These are phyloP conservation scores for Fragaria vesca DNA, from an alignment of 306 rosid genomes.

Conservation along the genomic window DNA sequence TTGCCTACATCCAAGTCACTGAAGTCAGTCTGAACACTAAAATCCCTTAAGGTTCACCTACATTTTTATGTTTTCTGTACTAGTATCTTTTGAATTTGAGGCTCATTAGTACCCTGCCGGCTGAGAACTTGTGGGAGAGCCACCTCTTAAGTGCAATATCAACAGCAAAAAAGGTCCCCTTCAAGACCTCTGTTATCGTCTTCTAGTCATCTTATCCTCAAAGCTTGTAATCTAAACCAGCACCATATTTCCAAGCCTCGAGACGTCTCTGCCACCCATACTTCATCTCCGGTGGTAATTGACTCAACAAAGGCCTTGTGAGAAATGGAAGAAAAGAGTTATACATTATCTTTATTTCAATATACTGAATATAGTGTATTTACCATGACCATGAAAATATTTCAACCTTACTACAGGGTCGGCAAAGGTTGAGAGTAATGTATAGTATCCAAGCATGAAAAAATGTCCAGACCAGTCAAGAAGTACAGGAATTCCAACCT, in stretches of 20 bases:
- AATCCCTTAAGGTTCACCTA: not conserved
- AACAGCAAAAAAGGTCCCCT: not conserved
- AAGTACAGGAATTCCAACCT: conserved; percentile 88
- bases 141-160: not conserved
- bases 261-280: conserved; percentile 75
- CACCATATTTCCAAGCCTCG: conserved; percentile 95
- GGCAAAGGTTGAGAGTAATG: conserved; percentile 63
- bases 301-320: conserved; percentile 55
- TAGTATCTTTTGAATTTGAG: not conserved
- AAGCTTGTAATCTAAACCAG: conserved; percentile 87
- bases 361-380: not conserved
- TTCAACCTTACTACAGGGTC: conserved; percentile 82
- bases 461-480: conserved; percentile 85
- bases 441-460: conserved; percentile 74
- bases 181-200: not conserved
- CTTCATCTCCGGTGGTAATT: conserved; percentile 54
- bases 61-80: too few relatives aligned
- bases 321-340: conserved; percentile 19
- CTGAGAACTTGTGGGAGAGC: not conserved
- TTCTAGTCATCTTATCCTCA: conserved; percentile 25
- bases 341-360: not conserved
- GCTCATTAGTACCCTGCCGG: not conserved
- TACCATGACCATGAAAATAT: not conserved
- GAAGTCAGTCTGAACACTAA: not conserved
- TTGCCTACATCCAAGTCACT: not conserved